A percentile compares a stretch with the other conserved stretches of the same genome.
These are phyloP conservation scores for Cornus kousa DNA, from an alignment of 148 eudicot genomes.

Conservation along the genomic window DNA sequence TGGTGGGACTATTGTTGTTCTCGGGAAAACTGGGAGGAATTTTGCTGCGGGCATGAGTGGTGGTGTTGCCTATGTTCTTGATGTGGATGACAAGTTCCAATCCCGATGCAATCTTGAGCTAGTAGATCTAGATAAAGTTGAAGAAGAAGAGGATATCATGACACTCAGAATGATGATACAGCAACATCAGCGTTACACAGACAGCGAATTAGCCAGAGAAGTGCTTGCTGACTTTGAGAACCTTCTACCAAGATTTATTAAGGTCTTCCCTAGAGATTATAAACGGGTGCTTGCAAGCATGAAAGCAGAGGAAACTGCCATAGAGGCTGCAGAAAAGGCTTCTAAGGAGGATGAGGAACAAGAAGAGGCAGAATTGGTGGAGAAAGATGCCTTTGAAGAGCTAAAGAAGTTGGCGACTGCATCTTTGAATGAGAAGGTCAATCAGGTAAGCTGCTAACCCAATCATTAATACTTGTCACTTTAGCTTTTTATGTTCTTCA, in stretches of 20 bases:
- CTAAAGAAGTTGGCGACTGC: constrained; percentile 77
- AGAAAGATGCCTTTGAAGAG: constrained; percentile 89
- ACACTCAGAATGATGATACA: constrained; percentile 91
- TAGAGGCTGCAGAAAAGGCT: constrained; percentile 48
- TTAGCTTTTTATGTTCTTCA: background rate
- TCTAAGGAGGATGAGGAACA: constrained; percentile 50
- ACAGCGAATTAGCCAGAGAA: constrained; percentile 77
- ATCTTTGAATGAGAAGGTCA: constrained; percentile 31
- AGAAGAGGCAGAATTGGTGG: constrained; percentile 62
- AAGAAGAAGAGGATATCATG: constrained; percentile 84
- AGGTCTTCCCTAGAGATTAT: constrained; percentile 97
- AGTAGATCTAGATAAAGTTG: constrained; percentile 93
- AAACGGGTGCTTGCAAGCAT: constrained; percentile 75
- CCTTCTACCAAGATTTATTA: constrained; percentile 73
- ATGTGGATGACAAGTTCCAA: constrained; percentile 62
- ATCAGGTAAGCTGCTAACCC: constrained; percentile 30
- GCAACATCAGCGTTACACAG: constrained; percentile 95
- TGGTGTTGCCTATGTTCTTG: constrained; percentile 88
- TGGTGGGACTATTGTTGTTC: constrained; percentile 87
- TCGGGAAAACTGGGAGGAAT: constrained; percentile 93
- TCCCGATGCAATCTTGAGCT: constrained; percentile 80
- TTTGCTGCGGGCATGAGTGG: constrained; percentile 99
- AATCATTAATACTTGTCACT: background rate
- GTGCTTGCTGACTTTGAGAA: constrained; percentile 75
- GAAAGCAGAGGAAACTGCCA: constrained; percentile 54